A percentile compares a stretch with the other conserved stretches of the same genome.
Evolutionary conservation across 768 basidiomycete species (phyloP).

Genomic region (Kwoniella bestiolae): DNA sequence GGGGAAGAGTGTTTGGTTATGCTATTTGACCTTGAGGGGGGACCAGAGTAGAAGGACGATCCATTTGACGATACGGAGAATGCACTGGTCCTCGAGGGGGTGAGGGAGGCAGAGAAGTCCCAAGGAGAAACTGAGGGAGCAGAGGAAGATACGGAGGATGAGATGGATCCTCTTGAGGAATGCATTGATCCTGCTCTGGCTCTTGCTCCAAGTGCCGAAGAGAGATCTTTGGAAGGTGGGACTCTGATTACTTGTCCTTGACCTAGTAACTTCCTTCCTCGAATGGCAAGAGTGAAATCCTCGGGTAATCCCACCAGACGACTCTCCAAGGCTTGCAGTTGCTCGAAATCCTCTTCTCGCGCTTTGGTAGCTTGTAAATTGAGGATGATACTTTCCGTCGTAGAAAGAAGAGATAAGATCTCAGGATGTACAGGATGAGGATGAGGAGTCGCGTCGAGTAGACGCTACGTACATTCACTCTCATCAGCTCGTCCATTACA

Average conservation of each 20-base stretch:
- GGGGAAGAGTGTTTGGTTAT: slow-evolving; percentile 15
- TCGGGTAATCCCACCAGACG: slow-evolving; percentile 68
- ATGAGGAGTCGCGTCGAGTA: slow-evolving; percentile 72
- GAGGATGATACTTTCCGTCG: slow-evolving; percentile 72
- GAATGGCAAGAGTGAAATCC: slow-evolving; percentile 65
- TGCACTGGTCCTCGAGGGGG: slow-evolving; percentile 30
- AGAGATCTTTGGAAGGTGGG: slow-evolving; percentile 19
- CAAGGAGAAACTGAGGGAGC: slow-evolving; percentile 33
- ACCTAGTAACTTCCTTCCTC: slow-evolving; percentile 75
- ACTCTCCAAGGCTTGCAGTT: slow-evolving; percentile 66
- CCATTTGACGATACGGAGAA: slow-evolving; percentile 35
- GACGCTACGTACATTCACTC: slow-evolving; percentile 62
- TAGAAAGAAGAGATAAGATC: slow-evolving; percentile 66
- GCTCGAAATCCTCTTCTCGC: slow-evolving; percentile 83
- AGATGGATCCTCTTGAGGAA: slow-evolving; percentile 34
- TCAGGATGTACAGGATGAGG: slow-evolving; percentile 72
- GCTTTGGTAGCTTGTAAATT: slow-evolving; percentile 83
- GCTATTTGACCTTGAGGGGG: slow-evolving; percentile 24
- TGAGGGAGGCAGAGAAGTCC: slow-evolving; percentile 29
- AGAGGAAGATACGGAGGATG: slow-evolving; percentile 34
- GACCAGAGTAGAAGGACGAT: slow-evolving; percentile 13
- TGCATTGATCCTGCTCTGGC: slow-evolving; percentile 29
- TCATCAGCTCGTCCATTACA: background rate
- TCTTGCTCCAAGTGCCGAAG: background rate
- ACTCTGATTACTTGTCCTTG: slow-evolving; percentile 67